A percentile compares a stretch with the other conserved stretches of the same genome.
These are phyloP conservation scores for Heracleum sosnowskyi DNA, from an alignment of 129 eudicot genomes.

Conservation along the genomic window DNA sequence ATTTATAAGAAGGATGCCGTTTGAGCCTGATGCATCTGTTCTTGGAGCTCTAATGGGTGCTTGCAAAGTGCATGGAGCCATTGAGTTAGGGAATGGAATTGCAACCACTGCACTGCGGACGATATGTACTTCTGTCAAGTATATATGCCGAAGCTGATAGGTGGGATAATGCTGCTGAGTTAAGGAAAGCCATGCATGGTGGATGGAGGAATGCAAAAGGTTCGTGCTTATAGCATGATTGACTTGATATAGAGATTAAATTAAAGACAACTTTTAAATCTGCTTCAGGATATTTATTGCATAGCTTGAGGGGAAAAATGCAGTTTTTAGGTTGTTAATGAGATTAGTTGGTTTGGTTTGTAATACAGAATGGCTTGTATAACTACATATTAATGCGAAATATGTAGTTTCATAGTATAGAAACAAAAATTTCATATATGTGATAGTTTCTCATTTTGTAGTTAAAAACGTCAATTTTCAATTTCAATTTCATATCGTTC, in stretches of 20 bases:
- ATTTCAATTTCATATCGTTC: too few species aligned
- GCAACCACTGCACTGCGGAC: slow-evolving; percentile 54
- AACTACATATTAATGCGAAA: too few species aligned
- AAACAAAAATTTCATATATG: too few species aligned
- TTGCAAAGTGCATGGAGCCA: slow-evolving; percentile 70
- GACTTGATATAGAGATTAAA: slow-evolving; percentile 11
- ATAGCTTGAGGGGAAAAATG: background rate
- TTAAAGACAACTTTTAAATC: background rate
- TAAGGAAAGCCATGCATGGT: slow-evolving; percentile 65
- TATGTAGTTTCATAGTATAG: too few species aligned
- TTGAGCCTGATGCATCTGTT: slow-evolving; percentile 64
- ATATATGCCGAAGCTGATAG: slow-evolving; percentile 61
- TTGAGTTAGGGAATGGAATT: slow-evolving; percentile 50
- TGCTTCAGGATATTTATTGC: background rate
- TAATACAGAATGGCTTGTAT: too few species aligned
- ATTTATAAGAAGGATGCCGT: slow-evolving; percentile 63
- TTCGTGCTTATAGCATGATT: slow-evolving; percentile 53
- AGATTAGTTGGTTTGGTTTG: too few species aligned
- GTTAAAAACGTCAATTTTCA: too few species aligned
- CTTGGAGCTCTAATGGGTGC: slow-evolving; percentile 82
- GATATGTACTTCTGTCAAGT: slow-evolving; percentile 49
- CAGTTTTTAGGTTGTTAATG: too few species aligned
- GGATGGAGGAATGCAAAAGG: slow-evolving; percentile 44
- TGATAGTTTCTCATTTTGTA: too few species aligned
- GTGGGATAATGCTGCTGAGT: slow-evolving; percentile 56